Evolutionary conservation across 2,329 filamentous ascomycete genomes (phyloP), one percentile per base, ranked within the genome.

Genomic region (Colletotrichum nymphaeae): DNA sequence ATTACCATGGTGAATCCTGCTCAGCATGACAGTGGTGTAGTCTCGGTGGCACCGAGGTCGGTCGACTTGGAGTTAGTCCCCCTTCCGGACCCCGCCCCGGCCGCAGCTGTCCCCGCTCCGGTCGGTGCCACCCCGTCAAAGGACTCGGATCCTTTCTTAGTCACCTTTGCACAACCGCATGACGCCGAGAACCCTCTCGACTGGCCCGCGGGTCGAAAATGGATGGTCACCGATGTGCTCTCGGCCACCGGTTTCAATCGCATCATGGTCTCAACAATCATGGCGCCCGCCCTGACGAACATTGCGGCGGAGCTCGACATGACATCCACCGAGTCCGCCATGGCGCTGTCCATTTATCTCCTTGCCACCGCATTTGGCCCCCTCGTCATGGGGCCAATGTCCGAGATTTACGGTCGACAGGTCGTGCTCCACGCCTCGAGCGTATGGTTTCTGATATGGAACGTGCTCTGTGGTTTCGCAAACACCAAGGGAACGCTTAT

Each of bases 281-380:
- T 88, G 80, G 87, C 87, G 0, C 86, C 86, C 0, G 86, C 86
- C 0, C 75, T 92, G 30, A 75, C 82, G 1, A 77, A 83, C 1
- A 88, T 92, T 57, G 84, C 86, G 5, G 77, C 78, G 1, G 88
- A 91, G 52, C 81, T 92, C 14, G 56, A 86, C 55, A 90, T 92
- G 78, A 85, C 77, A 6, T 78, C 83, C 7, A 80, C 81, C 49
- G 83, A 88, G 75, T 81, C 89, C 3, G 84, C 85, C 53, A 83
- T 91, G 79, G 77, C 84, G 0, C 69, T 87, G 32, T 86, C 84
- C 5, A 84, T 86, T 4, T 87, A 84, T 69, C 75, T 86, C 0
- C 78, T 85, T 0, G 84, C 84, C 0, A 84, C 81, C 1, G 85
- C 84, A 0, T 84, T 88, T 63, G 86, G 84, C 0, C 86, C 86